These are phyloP conservation scores for Eremochloa ophiuroides DNA, from an alignment of 176 grass and related monocot genomes.

Conservation along the genomic window DNA sequence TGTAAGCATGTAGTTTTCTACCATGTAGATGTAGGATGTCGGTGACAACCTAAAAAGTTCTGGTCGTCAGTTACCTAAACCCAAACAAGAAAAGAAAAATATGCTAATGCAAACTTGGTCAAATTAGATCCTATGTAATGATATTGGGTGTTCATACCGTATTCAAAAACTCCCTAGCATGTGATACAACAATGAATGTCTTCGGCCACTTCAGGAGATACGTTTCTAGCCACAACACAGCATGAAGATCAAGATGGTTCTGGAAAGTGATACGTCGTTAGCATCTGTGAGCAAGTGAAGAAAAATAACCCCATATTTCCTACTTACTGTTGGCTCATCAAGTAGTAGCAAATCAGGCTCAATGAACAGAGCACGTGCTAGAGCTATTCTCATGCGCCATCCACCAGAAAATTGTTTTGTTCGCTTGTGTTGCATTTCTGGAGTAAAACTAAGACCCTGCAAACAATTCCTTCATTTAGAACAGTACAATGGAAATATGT, in stretches of 20 bases:
- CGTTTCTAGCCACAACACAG: constrained; percentile 86
- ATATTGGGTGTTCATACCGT: constrained; percentile 49
- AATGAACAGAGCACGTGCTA: constrained; percentile 93
- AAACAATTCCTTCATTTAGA: constrained; percentile 29
- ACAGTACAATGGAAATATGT: constrained; percentile 15
- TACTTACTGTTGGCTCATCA: constrained; percentile 91
- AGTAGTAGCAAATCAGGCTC: constrained; percentile 96
- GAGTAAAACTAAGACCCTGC: constrained; percentile 95
- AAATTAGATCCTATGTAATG: constrained; percentile 13
- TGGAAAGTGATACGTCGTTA: constrained; percentile 35
- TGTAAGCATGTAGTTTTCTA: constrained; percentile 82
- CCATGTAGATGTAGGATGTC: constrained; percentile 90
- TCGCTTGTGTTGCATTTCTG: constrained; percentile 83
- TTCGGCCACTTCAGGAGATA: constrained; percentile 98
- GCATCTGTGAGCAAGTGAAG: constrained; percentile 14
- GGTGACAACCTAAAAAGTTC: constrained; percentile 72
- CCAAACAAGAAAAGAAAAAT: background rate
- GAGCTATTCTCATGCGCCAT: constrained; percentile 96
- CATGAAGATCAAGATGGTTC: constrained; percentile 99
- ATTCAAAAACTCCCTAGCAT: constrained; percentile 94
- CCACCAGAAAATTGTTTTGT: constrained; percentile 95
- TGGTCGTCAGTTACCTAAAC: constrained; percentile 23
- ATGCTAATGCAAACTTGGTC: background rate
- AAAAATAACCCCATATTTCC: background rate
- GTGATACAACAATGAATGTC: constrained; percentile 96